These are phyloP conservation scores for Solanum hybrid DNA, from an alignment of 305 asterid species.

Conservation along the genomic window DNA sequence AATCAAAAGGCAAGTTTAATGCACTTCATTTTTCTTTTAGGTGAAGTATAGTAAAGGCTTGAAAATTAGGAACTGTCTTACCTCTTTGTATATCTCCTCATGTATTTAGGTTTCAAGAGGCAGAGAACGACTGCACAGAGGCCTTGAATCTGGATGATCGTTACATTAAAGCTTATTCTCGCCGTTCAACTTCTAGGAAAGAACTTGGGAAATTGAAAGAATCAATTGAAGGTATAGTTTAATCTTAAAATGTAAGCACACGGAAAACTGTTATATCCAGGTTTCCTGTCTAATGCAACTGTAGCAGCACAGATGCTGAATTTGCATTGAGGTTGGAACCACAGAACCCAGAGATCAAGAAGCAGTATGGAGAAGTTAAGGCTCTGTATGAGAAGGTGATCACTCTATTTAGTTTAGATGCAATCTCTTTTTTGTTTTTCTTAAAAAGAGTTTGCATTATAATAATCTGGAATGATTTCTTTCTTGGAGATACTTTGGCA, in stretches of 20 bases:
- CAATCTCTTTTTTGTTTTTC: background rate
- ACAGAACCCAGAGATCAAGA: constrained; percentile 83
- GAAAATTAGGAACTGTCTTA: background rate
- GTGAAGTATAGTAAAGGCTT: background rate
- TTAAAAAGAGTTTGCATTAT: background rate
- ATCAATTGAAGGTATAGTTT: constrained; percentile 60
- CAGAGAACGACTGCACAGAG: constrained; percentile 88
- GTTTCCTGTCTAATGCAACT: constrained; percentile 16
- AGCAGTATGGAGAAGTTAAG: constrained; percentile 69
- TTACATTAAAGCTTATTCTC: constrained; percentile 91
- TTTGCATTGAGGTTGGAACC: constrained; percentile 87
- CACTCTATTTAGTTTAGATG: background rate
- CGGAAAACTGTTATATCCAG: background rate
- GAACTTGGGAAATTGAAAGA: constrained; percentile 90
- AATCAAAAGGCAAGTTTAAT: constrained; percentile 54
- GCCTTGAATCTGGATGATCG: constrained; percentile 89
- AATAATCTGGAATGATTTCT: background rate
- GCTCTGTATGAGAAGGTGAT: constrained; percentile 64
- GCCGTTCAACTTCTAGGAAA: constrained; percentile 85
- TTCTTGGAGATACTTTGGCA: background rate
- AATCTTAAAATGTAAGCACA: background rate
- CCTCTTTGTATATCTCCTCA: constrained; percentile 7
- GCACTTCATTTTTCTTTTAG: background rate
- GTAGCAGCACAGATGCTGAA: constrained; percentile 63
- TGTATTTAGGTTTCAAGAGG: constrained; percentile 62